Percentiles rank a stretch among this genome's conserved stretches.
Evolutionary conservation across 192 early-diverging fungal species (phyloP).

Genomic region (Entophlyctis luteolus): DNA sequence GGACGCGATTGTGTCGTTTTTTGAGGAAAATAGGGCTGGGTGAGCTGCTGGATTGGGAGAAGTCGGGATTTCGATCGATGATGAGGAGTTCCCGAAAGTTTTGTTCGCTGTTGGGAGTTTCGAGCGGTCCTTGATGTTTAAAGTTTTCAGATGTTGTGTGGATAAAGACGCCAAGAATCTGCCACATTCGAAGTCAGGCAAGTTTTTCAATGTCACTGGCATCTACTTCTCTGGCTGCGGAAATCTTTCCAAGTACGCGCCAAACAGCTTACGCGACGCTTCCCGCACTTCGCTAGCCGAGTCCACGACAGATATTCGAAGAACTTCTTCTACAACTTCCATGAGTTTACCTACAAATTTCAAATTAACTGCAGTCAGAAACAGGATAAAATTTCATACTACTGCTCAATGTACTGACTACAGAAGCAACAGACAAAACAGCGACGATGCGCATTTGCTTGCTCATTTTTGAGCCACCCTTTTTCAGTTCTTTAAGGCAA

Average conservation of each 20-base stretch:
- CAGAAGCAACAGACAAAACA: not conserved
- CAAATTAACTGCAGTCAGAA: too few species aligned
- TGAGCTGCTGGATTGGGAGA: not conserved
- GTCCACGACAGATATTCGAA: not conserved
- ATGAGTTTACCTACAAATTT: not conserved
- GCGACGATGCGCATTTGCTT: slow-evolving; percentile 5
- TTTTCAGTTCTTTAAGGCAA: not conserved
- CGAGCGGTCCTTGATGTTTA: slow-evolving; percentile 1
- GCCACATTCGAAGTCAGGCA: not conserved
- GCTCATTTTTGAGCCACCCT: not conserved
- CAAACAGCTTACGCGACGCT: not conserved
- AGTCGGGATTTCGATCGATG: not conserved
- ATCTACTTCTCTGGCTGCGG: not conserved
- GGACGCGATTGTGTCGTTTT: too few species aligned
- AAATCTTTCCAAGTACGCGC: not conserved
- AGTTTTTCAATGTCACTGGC: not conserved
- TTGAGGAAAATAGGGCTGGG: not conserved
- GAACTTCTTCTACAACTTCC: slow-evolving; percentile 4
- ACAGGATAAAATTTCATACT: not conserved
- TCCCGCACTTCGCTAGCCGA: slow-evolving; percentile 17
- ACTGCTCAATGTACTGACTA: not conserved
- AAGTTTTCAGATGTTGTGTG: slow-evolving; percentile 7
- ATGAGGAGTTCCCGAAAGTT: not conserved
- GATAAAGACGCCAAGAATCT: slow-evolving; percentile 9
- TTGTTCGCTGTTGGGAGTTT: not conserved